Conservation (phyloP, 768 basidiomycete genomes). For the Russula vinacea region DNA sequence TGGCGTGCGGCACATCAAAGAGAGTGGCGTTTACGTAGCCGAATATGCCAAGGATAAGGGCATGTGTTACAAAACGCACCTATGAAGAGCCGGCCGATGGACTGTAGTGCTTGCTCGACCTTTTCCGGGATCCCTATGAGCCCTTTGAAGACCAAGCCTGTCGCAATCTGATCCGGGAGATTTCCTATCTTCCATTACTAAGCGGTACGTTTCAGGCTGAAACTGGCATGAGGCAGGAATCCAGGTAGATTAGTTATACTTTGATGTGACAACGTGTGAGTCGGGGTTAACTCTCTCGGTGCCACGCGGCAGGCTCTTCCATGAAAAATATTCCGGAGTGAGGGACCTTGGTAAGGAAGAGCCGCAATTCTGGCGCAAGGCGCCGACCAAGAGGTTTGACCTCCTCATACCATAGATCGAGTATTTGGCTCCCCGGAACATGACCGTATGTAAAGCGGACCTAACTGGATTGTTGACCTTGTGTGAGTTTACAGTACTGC, state of each 20-base stretch:
- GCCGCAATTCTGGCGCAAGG: not conserved
- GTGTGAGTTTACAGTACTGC: not conserved
- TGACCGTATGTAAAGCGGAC: not conserved
- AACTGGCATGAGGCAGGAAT: not conserved
- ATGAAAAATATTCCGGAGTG: not conserved
- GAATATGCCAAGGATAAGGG: not conserved
- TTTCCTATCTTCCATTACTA: not conserved
- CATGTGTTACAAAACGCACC: not conserved
- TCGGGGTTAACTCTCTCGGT: not conserved
- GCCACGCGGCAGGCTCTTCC: not conserved
- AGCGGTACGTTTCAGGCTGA: slow-evolving; percentile 2
- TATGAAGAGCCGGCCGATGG: not conserved
- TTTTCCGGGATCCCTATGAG: not conserved
- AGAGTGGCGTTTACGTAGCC: not conserved
- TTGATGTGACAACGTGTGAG: not conserved
- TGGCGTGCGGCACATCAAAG: not conserved
- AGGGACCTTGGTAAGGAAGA: not conserved
- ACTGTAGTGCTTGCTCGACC: not conserved
- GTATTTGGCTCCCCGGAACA: not conserved
- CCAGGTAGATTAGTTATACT: not conserved
- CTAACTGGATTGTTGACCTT: not conserved
- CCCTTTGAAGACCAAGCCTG: not conserved
- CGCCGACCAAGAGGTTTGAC: not conserved
- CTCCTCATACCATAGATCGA: slow-evolving; percentile 1
- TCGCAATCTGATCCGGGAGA: not conserved